Conservation (phyloP, 257 asterid genomes). For the Gentiana macrophylla region DNA sequence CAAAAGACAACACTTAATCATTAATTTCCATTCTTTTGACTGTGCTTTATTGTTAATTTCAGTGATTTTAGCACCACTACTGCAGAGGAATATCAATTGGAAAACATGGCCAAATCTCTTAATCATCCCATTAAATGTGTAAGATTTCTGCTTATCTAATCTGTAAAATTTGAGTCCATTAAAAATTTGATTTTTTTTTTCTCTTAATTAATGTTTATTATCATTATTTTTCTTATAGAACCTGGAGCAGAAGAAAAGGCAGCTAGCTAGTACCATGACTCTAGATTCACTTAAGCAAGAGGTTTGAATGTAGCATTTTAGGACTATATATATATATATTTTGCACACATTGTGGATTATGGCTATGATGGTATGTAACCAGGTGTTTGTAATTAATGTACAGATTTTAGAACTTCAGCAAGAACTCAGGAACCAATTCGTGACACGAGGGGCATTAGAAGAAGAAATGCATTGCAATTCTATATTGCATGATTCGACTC, state of each 20-base stretch:
- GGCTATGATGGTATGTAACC: not conserved
- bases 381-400: conserved; percentile 3
- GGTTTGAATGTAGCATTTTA: conserved; percentile 8
- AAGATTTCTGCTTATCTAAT: conserved; percentile 1
- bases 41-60: not conserved
- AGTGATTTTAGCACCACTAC: conserved; percentile 7
- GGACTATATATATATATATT: too few species aligned
- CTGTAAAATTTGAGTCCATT: conserved; percentile 1
- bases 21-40: too few species aligned
- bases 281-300: conserved; percentile 43
- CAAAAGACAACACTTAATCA: too few species aligned
- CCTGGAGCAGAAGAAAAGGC: conserved; percentile 42
- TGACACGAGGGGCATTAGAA: conserved; percentile 40
- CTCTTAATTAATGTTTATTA: not conserved
- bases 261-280: conserved; percentile 26
- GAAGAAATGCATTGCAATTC: conserved; percentile 41
- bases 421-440: conserved; percentile 46
- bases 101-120: conserved; percentile 14
- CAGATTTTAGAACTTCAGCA: conserved; percentile 51
- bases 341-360: too few species aligned
- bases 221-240: too few species aligned
- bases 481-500: conserved; percentile 26
- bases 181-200: not conserved
- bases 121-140: conserved; percentile 11
- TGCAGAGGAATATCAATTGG: conserved; percentile 16